These are phyloP conservation scores for Ampelomyces quisqualis DNA, from an alignment of 2,329 filamentous ascomycete genomes.

Conservation along the genomic window DNA sequence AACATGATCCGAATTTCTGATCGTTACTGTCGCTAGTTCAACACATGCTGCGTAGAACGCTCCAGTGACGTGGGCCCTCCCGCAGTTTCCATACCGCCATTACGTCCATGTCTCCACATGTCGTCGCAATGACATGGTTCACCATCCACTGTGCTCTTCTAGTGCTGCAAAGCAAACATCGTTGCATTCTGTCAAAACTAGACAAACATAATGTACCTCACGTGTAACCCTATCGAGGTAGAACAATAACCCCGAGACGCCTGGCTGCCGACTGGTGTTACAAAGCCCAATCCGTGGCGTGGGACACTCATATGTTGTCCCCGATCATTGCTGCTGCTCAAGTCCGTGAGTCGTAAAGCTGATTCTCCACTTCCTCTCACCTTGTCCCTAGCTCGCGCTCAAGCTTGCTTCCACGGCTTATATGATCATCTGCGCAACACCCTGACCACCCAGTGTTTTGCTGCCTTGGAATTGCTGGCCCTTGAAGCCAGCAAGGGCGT, in stretches of 20 bases:
- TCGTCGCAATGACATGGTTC: constrained; percentile 4
- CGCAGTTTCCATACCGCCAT: constrained; percentile 8
- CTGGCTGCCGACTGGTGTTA: constrained; percentile 32
- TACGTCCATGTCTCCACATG: constrained; percentile 17
- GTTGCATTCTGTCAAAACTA: constrained; percentile 9
- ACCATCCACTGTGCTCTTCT: too few species aligned
- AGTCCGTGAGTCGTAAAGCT: constrained; percentile 1
- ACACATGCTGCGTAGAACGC: too few species aligned
- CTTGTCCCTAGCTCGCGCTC: not conserved
- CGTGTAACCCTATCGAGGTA: too few species aligned
- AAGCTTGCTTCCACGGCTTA: constrained; percentile 13
- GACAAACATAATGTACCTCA: constrained; percentile 6
- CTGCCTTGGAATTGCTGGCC: constrained; percentile 85
- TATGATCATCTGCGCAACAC: constrained; percentile 97
- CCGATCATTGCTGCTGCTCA: not conserved
- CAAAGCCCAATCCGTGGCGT: constrained; percentile 10
- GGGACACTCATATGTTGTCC: not conserved
- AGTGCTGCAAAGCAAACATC: constrained; percentile 2
- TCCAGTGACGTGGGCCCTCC: constrained; percentile 16
- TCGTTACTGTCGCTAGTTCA: not conserved
- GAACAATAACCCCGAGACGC: constrained; percentile 25
- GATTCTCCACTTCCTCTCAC: constrained; percentile 3
- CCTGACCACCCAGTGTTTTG: constrained; percentile 92
- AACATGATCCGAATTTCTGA: not conserved
- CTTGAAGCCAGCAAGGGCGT: constrained; percentile 75